Evolutionary conservation across 2,329 filamentous ascomycete genomes (phyloP).

Genomic region (Penicillium sp.): DNA sequence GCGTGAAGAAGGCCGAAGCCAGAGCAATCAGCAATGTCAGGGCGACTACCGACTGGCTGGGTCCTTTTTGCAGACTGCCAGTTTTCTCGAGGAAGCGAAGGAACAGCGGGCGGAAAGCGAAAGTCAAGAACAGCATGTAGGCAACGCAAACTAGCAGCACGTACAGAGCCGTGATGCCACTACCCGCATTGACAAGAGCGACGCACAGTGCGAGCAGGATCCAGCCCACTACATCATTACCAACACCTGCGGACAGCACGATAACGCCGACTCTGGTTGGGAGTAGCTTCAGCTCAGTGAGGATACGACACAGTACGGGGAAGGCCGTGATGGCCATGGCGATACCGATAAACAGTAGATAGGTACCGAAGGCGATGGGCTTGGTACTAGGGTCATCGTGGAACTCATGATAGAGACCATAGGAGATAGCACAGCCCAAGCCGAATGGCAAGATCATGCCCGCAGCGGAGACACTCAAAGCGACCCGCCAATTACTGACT

Average conservation of each 20-base stretch:
- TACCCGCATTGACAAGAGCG: slow-evolving; percentile 82
- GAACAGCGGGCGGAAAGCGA: slow-evolving; percentile 69
- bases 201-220: slow-evolving; percentile 90
- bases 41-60: slow-evolving; percentile 78
- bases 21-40: slow-evolving; percentile 78
- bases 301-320: slow-evolving; percentile 87
- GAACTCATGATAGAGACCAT: slow-evolving; percentile 76
- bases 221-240: slow-evolving; percentile 90
- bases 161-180: slow-evolving; percentile 77
- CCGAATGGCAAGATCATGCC: slow-evolving; percentile 83
- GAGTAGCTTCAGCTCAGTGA: slow-evolving; percentile 86
- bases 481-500: slow-evolving; percentile 74
- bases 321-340: slow-evolving; percentile 89
- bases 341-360: slow-evolving; percentile 81
- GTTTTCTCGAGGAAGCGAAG: slow-evolving; percentile 69
- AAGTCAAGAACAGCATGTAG: slow-evolving; percentile 73
- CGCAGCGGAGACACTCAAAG: slow-evolving; percentile 70
- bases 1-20: slow-evolving; percentile 79
- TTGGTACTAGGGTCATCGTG: slow-evolving; percentile 54
- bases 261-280: slow-evolving; percentile 81
- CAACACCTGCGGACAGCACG: slow-evolving; percentile 83
- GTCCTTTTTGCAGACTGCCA: slow-evolving; percentile 80
- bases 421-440: slow-evolving; percentile 74
- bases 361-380: slow-evolving; percentile 60
- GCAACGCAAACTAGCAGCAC: slow-evolving; percentile 73